Percentiles rank a stretch among this genome's conserved stretches.
Conservation (phyloP, 495 filamentous ascomycete genomes). For the Pseudomonodictys pantanalensis region DNA sequence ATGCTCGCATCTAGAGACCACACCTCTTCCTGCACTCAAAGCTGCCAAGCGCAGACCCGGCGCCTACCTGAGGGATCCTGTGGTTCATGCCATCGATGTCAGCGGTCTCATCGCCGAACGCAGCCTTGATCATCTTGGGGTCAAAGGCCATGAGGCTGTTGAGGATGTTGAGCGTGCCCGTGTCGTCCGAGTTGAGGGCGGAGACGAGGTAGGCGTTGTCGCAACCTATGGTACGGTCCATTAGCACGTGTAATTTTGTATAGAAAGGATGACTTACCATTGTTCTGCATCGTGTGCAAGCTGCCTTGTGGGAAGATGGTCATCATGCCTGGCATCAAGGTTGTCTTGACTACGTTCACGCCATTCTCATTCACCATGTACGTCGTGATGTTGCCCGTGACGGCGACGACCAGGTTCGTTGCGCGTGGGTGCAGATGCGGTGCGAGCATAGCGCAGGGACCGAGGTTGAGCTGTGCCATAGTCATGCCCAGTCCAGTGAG, state of each 20-base stretch:
- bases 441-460: conserved; percentile 50
- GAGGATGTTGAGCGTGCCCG: conserved; percentile 41
- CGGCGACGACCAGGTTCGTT: conserved; percentile 46
- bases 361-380: conserved; percentile 50
- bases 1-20: no score
- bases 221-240: conserved; percentile 32
- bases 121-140: conserved; percentile 36
- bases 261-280: conserved; percentile 31
- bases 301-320: conserved; percentile 50
- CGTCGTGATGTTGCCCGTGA: conserved; percentile 42
- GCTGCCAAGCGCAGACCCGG: conserved; percentile 37
- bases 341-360: conserved; percentile 33
- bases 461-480: conserved; percentile 43
- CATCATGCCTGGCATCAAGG: conserved; percentile 45
- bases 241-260: neutral
- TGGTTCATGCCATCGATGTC: conserved; percentile 20
- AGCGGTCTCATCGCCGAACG: conserved; percentile 31
- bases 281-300: conserved; percentile 53
- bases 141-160: conserved; percentile 39
- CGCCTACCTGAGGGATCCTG: conserved; percentile 36
- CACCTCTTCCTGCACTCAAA: conserved; percentile 32
- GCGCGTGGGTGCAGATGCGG: conserved; percentile 48
- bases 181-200: conserved; percentile 40
- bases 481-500: conserved; percentile 40
- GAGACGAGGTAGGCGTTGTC: conserved; percentile 41